A percentile compares a stretch with the other conserved stretches of the same genome.
Conservation (phyloP, 2,329 filamentous ascomycete species). For the Lasiodiplodia citricola region DNA sequence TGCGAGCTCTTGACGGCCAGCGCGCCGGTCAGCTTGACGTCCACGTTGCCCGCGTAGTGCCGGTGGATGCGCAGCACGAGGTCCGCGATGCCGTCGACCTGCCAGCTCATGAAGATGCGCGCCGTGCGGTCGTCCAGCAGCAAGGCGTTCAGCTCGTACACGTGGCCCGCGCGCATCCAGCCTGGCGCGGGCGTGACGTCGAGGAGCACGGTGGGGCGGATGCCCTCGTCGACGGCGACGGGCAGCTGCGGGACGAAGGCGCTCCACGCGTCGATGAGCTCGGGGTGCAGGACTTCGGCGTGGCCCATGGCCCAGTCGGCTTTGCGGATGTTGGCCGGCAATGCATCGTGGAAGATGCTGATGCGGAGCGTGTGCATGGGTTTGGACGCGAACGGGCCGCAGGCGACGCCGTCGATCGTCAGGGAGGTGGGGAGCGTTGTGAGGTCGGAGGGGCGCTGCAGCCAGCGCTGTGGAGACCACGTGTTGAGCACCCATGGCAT, state of each 20-base stretch:
- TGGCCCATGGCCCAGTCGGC: neutral
- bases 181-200: neutral
- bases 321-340: neutral
- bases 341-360: neutral
- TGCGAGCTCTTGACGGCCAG: neutral
- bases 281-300: neutral
- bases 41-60: neutral
- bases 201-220: neutral
- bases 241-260: too few relatives aligned
- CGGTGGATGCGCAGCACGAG: neutral
- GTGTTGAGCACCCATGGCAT: neutral
- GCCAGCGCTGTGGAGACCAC: neutral
- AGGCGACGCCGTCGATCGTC: neutral
- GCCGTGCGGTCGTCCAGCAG: neutral
- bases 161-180: neutral
- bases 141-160: neutral
- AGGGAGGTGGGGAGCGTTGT: neutral
- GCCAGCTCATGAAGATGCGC: neutral
- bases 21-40: neutral
- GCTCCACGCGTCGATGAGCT: neutral
- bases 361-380: neutral
- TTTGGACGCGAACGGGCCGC: neutral
- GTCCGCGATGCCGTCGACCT: neutral
- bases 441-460: neutral
- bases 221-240: too few relatives aligned